Base-by-base conservation (phyloP, 2,329 filamentous ascomycete genomes). In the Teratosphaeria gauchensis region DNA sequence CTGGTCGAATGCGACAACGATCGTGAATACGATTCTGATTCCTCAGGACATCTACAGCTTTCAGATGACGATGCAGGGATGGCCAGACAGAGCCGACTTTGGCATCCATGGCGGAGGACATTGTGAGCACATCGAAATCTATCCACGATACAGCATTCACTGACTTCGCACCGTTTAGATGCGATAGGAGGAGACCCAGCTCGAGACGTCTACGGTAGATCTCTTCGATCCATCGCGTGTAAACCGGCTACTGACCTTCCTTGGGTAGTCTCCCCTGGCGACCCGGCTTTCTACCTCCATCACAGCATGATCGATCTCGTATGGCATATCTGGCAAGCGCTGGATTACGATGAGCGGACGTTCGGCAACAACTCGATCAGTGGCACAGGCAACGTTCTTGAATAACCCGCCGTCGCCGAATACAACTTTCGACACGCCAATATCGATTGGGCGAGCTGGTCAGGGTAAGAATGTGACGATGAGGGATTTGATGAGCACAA, bases 291-390 rank as follows among this genome's bases (percentile, higher is more conserved):
- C 69, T 81, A 73, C 66, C 69, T 78, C 30, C 79, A 81, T 62
- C 78, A 81, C 59, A 66, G 64, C 12, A 75, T 76, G 73, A 74
- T 81, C 30, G 78, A 79, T 62, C 71, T 76, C 1, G 62, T 75
- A 4, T 82, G 73, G 69, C 76, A 74, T 69, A 78, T 76, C 16
- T 82, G 79, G 79, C 78, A 82, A 64, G 77, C 76, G 59, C 66
- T 74, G 53, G 73, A 80, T 58, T 65, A 73, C 73, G 46, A 63
- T 66, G 55, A 68, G 68, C 12, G 69, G 78, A 16, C 69, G 69
- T 56, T 67, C 56, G 35, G 35, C 35, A 16, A 12, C 11, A 42
- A 73, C 55, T 69, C 68, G 32, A 73, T 81, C 57, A 70, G 66
- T 3, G 78, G 76, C 1, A 79, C 77, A 3, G 71, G 71, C 8